Base-by-base conservation (phyloP, 495 filamentous ascomycete genomes). In the Aspergillus heteromorphus region DNA sequence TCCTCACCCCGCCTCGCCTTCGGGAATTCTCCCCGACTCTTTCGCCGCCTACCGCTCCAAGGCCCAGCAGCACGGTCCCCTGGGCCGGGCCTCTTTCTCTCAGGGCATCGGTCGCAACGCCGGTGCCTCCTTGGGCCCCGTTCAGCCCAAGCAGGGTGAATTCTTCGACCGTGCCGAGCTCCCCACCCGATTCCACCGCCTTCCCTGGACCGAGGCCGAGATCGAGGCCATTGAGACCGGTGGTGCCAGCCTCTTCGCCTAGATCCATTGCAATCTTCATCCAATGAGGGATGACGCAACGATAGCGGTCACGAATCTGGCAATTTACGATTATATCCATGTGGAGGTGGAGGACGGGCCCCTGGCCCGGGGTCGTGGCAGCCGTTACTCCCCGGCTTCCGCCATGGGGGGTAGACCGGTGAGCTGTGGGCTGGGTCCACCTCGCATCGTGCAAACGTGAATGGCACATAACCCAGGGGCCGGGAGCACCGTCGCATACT, bases 181-280 rank as follows among this genome's bases (percentile, higher is more conserved):
- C 11, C 93, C 95, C 21, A 57, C 73, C 49, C 82, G 91, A 57
- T 98, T 96, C 66, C 83, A 87, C 61, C 79, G 92, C 49, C 74
- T 80, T 13, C 78, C 83, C 16, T 85, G 89, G 70, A 85, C 77
- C 21, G 66, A 84, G 61, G 85, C 84, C 41, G 93, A 98, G 79
- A 98, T 98, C 54, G 95, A 97, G 67, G 91, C 91, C 29, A 79
- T 98, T 51, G 91, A 97, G 81, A 87, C 87, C 25, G 95, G 91
- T 23, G 93, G 93, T 51, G 93, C 92, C 13, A 88, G 83, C 61
- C 63, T 87, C 58, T 77, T 71, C 69, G 76, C 71, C 55, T 80
- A 74, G 76, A 64, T 52, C 29, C 29, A 27, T 40, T 42, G 14
- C 29, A 17, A 42, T 17, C 19, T 40, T 48, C 31, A 16, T 6